Evolutionary conservation across 2,329 filamentous ascomycete genomes (phyloP).

Genomic region (Diaporthe sp.): DNA sequence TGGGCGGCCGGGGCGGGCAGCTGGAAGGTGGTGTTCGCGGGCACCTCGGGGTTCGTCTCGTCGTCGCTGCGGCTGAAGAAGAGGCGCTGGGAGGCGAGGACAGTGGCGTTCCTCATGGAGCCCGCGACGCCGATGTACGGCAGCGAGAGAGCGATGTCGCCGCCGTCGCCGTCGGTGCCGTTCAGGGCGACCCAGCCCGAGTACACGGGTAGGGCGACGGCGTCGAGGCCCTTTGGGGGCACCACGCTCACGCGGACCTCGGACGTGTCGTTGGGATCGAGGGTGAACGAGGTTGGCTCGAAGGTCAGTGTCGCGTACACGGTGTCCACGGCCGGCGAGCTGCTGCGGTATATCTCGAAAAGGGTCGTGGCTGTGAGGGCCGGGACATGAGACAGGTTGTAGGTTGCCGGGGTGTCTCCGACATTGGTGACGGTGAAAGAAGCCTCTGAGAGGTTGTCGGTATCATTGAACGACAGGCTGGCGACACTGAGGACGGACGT

Average conservation of each 20-base stretch:
- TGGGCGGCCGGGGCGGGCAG: constrained; percentile 26
- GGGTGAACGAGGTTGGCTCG: constrained; percentile 46
- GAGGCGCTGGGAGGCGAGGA: constrained; percentile 37
- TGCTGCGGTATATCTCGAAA: constrained; percentile 19
- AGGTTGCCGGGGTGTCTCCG: constrained; percentile 53
- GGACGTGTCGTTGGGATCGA: constrained; percentile 48
- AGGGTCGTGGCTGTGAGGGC: constrained; percentile 54
- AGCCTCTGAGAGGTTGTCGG: constrained; percentile 48
- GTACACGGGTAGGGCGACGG: constrained; percentile 56
- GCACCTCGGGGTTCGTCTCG: neutral
- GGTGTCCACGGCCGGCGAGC: constrained; percentile 3
- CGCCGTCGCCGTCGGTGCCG: constrained; percentile 52
- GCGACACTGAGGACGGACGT: constrained; percentile 53
- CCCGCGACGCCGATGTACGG: constrained; percentile 57
- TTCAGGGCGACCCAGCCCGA: constrained; percentile 60
- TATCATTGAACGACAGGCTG: constrained; percentile 61
- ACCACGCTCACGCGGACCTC: constrained; percentile 46
- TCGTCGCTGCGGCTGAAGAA: constrained; percentile 23
- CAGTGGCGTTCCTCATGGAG: constrained; percentile 45
- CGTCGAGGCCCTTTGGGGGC: constrained; percentile 35
- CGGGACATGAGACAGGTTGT: constrained; percentile 53
- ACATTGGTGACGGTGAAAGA: constrained; percentile 58
- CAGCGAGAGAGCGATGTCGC: constrained; percentile 49
- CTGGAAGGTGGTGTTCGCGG: constrained; percentile 20
- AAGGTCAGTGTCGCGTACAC: constrained; percentile 10